phyloP scores from a whole-genome alignment of 306 rosid species.

The Prunus mira region DNA sequence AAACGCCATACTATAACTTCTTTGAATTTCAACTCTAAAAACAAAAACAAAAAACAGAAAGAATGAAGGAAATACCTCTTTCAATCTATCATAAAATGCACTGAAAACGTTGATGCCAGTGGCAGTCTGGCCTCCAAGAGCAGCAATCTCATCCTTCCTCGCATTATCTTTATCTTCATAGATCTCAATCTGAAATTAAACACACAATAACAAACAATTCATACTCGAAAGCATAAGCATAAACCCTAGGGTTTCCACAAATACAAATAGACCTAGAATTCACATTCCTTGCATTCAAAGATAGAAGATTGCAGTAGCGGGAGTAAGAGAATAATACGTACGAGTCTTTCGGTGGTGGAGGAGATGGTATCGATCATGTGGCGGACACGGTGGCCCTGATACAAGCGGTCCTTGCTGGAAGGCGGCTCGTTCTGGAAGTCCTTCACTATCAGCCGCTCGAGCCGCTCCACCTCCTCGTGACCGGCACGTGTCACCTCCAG shows the following conservation, averaged over 20 bases:
- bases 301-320: neutral
- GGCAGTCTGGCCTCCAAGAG: slow-evolving; percentile 94
- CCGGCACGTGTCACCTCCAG: slow-evolving; percentile 85
- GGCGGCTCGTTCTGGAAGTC: slow-evolving; percentile 80
- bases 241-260: slow-evolving; percentile 9
- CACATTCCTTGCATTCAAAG: neutral
- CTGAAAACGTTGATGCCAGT: slow-evolving; percentile 84
- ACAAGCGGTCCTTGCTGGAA: slow-evolving; percentile 65
- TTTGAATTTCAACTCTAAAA: neutral
- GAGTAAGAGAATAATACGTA: slow-evolving; percentile 3
- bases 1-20: neutral
- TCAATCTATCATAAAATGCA: slow-evolving; percentile 92
- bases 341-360: slow-evolving; percentile 67
- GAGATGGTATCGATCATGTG: slow-evolving; percentile 74
- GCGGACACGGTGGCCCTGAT: slow-evolving; percentile 85
- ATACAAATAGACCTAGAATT: neutral
- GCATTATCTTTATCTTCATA: slow-evolving; percentile 84
- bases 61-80: slow-evolving; percentile 50
- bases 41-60: neutral
- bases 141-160: slow-evolving; percentile 94
- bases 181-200: slow-evolving; percentile 58
- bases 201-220: slow-evolving; percentile 9
- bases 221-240: neutral
- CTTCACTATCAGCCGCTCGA: slow-evolving; percentile 83
- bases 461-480: slow-evolving; percentile 93